Conservation (phyloP, 345 rosid species). For the Syzygium grande region DNA sequence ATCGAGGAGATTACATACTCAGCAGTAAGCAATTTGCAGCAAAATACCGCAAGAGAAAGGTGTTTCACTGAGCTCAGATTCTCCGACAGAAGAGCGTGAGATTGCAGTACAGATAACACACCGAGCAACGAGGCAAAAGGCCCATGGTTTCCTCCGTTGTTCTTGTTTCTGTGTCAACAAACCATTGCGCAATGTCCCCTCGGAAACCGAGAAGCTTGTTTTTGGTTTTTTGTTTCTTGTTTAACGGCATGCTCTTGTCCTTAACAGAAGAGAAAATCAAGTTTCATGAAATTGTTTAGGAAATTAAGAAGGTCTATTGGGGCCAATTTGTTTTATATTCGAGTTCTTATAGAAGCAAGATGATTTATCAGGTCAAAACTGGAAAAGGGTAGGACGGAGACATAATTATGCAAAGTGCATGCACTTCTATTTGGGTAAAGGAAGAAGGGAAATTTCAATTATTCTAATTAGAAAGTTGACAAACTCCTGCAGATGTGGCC, state of each 20-base stretch:
- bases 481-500: slow-evolving; percentile 48
- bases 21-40: too few species aligned
- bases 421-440: neutral
- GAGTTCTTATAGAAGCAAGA: neutral
- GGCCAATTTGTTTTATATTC: neutral
- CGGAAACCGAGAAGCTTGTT: neutral
- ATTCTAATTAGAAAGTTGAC: neutral
- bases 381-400: neutral
- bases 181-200: neutral
- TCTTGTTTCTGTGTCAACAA: neutral
- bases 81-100: neutral
- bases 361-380: neutral
- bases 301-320: neutral
- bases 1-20: neutral
- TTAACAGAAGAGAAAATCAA: neutral
- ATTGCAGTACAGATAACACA: neutral
- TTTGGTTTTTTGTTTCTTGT: neutral
- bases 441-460: neutral
- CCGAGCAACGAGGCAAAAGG: neutral
- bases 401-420: neutral
- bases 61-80: neutral
- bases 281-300: neutral
- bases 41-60: neutral
- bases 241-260: neutral
- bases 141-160: neutral